Base-by-base conservation (phyloP, 2,329 filamentous ascomycete genomes). In the Hymenoscyphus scutula region DNA sequence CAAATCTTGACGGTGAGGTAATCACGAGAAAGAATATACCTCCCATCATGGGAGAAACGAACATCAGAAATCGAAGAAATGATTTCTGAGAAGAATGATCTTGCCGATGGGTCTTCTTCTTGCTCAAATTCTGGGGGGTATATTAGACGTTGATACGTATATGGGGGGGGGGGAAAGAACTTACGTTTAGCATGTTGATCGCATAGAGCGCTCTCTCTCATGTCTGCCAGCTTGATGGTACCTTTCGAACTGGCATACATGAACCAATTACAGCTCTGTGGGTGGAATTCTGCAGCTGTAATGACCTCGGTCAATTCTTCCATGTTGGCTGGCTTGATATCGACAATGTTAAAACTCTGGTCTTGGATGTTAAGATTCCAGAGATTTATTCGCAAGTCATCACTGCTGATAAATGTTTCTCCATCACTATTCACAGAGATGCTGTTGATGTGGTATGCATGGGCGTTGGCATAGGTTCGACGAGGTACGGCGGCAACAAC, bases 381-480 rank as follows among this genome's bases (percentile, higher is more conserved):
- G 62, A 99, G 82, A 77, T 99, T 99, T 82, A 99, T 96, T 67
- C 95, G 89, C 67, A 99, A 81, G 76, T 99, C 95, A 75, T 99
- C 95, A 75, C 93, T 97, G 81, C 93, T 97, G 79, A 99, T 97
- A 78, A 98, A 99, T 0, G 95, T 99, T 81, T 99, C 95, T 62
- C 94, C 95, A 76, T 99, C 95, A 75, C 94, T 98, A 82, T 99
- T 99, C 73, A 98, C 95, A n/a, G 95, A 98, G 77, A 99, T 99
- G 82, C 95, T 98, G 82, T 99, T 99, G 85, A 99, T 98, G 79
- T 99, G 95, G 77, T 99, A 99, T 69, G 95, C 95, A 76, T 99
- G 95, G 58, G 95, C 95, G 75, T 99, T 99, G 71, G 95, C 93
- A 76, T 98, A 99, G 45, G 94, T 97, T 78, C 94, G 90, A 71